A percentile compares a stretch with the other conserved stretches of the same genome.
Conservation (phyloP, 78 protist species). For the Dictyostelium intermedium region DNA sequence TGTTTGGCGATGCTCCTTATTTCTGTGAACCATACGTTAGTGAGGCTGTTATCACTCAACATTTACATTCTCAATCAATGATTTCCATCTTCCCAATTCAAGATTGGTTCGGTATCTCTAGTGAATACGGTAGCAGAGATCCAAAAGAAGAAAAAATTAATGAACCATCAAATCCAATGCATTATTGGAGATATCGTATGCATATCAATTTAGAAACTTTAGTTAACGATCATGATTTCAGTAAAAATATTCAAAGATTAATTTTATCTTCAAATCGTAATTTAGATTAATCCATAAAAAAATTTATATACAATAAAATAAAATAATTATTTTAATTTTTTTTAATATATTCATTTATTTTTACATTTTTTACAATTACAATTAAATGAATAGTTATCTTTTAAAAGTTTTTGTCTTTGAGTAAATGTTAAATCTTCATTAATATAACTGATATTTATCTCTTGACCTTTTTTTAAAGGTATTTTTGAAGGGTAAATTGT, state of each 20-base stretch:
- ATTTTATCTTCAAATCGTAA: constrained; percentile 46
- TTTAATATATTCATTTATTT: background rate
- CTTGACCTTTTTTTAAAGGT: background rate
- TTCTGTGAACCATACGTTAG: constrained; percentile 72
- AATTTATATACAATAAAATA: background rate
- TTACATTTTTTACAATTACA: constrained; percentile 65
- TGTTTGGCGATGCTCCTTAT: constrained; percentile 77
- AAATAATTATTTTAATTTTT: background rate
- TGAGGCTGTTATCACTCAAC: constrained; percentile 64
- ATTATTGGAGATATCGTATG: constrained; percentile 88
- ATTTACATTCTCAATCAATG: constrained; percentile 76
- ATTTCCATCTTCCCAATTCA: constrained; percentile 83
- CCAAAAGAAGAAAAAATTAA: constrained; percentile 86
- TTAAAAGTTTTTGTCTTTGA: constrained; percentile 1
- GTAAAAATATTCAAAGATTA: constrained; percentile 29
- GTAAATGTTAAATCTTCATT: background rate
- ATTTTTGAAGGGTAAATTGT: background rate
- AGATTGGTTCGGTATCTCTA: constrained; percentile 74
- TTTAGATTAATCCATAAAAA: background rate
- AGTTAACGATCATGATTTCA: constrained; percentile 6
- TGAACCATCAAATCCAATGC: constrained; percentile 83
- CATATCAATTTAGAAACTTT: constrained; percentile 80
- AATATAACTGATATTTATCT: constrained; percentile 36
- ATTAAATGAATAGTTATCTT: constrained; percentile 21
- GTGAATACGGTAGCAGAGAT: constrained; percentile 38